These are phyloP conservation scores for Pythium apleroticum DNA, from an alignment of 352 stramenopile species.

Conservation along the genomic window DNA sequence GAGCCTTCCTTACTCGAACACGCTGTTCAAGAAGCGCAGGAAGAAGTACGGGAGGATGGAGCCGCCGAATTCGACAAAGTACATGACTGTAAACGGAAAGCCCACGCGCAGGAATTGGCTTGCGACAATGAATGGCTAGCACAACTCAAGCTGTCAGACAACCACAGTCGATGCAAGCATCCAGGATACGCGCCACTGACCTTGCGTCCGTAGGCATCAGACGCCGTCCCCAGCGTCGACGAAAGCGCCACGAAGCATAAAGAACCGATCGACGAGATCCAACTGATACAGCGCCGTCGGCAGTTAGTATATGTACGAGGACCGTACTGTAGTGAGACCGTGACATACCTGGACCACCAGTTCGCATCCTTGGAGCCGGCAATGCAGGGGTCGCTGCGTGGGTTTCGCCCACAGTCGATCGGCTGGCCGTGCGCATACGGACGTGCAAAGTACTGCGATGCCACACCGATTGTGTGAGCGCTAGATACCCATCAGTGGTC, in stretches of 20 bases:
- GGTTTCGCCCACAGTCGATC: slow-evolving; percentile 58
- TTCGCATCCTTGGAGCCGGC: slow-evolving; percentile 65
- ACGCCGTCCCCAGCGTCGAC: slow-evolving; percentile 69
- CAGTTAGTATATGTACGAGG: not conserved
- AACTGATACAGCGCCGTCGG: slow-evolving; percentile 24
- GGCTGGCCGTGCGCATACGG: slow-evolving; percentile 41
- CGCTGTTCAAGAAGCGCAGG: slow-evolving; percentile 50
- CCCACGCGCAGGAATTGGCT: slow-evolving; percentile 61
- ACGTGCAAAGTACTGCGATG: slow-evolving; percentile 67
- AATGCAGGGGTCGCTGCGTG: slow-evolving; percentile 54
- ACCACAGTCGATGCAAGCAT: not conserved
- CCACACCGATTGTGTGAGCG: not conserved
- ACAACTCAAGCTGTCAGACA: not conserved
- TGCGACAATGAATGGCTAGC: slow-evolving; percentile 65
- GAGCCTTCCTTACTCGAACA: slow-evolving; percentile 62
- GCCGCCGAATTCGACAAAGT: slow-evolving; percentile 53
- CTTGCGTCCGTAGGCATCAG: slow-evolving; percentile 76
- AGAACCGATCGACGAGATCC: slow-evolving; percentile 64
- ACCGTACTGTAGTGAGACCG: not conserved
- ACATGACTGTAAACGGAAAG: slow-evolving; percentile 69
- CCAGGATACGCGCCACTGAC: slow-evolving; percentile 24
- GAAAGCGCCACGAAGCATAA: slow-evolving; percentile 66
- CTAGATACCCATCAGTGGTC: not conserved
- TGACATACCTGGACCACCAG: slow-evolving; percentile 61
- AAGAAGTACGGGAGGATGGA: slow-evolving; percentile 66